A percentile compares a stretch with the other conserved stretches of the same genome.
Evolutionary conservation across 345 rosid genomes (phyloP).

Genomic region (Heritiera littoralis): DNA sequence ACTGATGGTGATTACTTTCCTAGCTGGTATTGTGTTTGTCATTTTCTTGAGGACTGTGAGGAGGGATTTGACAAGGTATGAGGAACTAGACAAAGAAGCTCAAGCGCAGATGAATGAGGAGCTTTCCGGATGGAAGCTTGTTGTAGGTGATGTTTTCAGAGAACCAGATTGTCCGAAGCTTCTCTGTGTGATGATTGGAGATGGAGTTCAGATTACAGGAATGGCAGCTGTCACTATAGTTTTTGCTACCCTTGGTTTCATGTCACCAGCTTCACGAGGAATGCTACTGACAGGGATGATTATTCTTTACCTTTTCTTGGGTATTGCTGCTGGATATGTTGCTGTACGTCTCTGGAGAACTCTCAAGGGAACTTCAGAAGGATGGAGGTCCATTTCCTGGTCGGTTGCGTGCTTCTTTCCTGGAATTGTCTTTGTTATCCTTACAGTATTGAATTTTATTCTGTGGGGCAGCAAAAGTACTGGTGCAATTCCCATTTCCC

Average conservation of each 20-base stretch:
- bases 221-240: constrained; percentile 74
- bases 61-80: constrained; percentile 80
- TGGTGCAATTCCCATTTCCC: constrained; percentile 74
- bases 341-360: constrained; percentile 76
- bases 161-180: constrained; percentile 71
- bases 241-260: constrained; percentile 77
- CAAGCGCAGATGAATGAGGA: constrained; percentile 90
- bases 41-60: constrained; percentile 83
- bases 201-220: constrained; percentile 79
- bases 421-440: constrained; percentile 70
- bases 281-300: constrained; percentile 87
- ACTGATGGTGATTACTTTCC: constrained; percentile 72
- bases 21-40: constrained; percentile 79
- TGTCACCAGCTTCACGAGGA: constrained; percentile 91
- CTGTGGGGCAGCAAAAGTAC: constrained; percentile 78
- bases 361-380: constrained; percentile 71
- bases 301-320: constrained; percentile 72
- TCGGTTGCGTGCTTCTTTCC: constrained; percentile 80
- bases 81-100: constrained; percentile 80
- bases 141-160: constrained; percentile 86
- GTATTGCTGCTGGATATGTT: constrained; percentile 69
- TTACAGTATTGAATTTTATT: constrained; percentile 64
- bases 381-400: constrained; percentile 80
- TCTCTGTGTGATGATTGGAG: constrained; percentile 77
- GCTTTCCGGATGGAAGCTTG: constrained; percentile 91